A percentile compares a stretch with the other conserved stretches of the same genome.
These are phyloP conservation scores for Oehlia diaphana DNA, from an alignment of 192 early-diverging fungal species.

Conservation along the genomic window DNA sequence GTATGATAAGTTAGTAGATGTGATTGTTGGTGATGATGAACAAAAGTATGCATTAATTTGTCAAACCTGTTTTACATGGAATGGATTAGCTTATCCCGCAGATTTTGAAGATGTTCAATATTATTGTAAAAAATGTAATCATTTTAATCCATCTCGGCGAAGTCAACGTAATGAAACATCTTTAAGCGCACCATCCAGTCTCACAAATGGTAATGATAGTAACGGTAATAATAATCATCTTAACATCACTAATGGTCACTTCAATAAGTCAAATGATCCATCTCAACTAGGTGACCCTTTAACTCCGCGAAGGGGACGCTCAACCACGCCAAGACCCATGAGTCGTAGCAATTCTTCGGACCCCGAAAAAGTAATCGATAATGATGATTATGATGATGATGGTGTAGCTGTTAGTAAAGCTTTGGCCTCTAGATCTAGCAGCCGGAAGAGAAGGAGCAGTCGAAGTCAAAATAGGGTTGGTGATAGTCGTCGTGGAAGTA, in stretches of 20 bases:
- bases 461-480: conserved; percentile 19
- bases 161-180: conserved; percentile 17
- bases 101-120: conserved; percentile 75
- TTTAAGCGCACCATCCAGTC: neutral
- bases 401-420: conserved; percentile 26
- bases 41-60: conserved; percentile 96
- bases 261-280: neutral
- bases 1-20: conserved; percentile 92
- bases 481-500: neutral
- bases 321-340: conserved; percentile 24
- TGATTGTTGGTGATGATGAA: conserved; percentile 88
- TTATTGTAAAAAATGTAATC: conserved; percentile 55
- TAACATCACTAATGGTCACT: neutral
- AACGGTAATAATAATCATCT: neutral
- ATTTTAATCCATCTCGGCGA: conserved; percentile 54
- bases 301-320: conserved; percentile 17
- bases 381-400: conserved; percentile 27
- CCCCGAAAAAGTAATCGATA: conserved; percentile 3
- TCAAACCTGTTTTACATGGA: conserved; percentile 86
- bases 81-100: conserved; percentile 85
- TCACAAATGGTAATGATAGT: neutral
- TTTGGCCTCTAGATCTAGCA: conserved; percentile 24
- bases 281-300: neutral
- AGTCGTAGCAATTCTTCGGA: conserved; percentile 11
- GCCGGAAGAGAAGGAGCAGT: conserved; percentile 9